Evolutionary conservation across 179 eudicot species (phyloP), one percentile per base, ranked within the genome.

Genomic region (Silene coronaria): DNA sequence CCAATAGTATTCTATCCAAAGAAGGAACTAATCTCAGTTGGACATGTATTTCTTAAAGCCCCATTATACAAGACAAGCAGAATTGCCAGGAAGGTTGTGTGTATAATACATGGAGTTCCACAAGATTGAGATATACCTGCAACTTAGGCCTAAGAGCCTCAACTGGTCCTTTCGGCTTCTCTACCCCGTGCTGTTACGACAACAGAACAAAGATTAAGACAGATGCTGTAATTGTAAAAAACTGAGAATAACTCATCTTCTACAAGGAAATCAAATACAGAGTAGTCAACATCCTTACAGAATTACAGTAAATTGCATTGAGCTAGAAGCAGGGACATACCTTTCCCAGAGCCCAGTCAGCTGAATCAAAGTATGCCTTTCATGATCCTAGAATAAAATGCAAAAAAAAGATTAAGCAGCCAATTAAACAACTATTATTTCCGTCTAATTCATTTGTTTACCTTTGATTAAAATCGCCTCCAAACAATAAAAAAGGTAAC

Each of bases 281-380:
- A n/a, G n/a, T n/a, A 72, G 6, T 27, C 58, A 55, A 51, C 45
- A 32, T 59, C 17, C n/a, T 26, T 13, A 17, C n/a, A 22, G 22
- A 48, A 69, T 2, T 13, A 69, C 7, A 34, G 38, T 10, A 11
- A 5, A 6, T 60, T 21, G 17, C 32, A 48, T 21, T 10, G 14
- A 80, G 48, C 42, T 1, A 24, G 61, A 74, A 71, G 60, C 24
- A 74, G 3, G 6, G 30, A 70, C 23, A 19, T 80, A 93, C 97
- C 98, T 93, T 93, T 71, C 97, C 96, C 60, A 91, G 73, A 83
- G 97, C 98, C 98, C 97, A 91, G 80, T 93, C 98, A 76, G 97
- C 98, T 55, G 98, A 93, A 83, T 93, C 97, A 72, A 93, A 93
- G 82, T 90, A 93, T 26, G 97, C 98, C 65, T 90, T 80, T 93